Evolutionary conservation across 2,329 filamentous ascomycete genomes (phyloP).

Genomic region (Paecilomyces sp.): DNA sequence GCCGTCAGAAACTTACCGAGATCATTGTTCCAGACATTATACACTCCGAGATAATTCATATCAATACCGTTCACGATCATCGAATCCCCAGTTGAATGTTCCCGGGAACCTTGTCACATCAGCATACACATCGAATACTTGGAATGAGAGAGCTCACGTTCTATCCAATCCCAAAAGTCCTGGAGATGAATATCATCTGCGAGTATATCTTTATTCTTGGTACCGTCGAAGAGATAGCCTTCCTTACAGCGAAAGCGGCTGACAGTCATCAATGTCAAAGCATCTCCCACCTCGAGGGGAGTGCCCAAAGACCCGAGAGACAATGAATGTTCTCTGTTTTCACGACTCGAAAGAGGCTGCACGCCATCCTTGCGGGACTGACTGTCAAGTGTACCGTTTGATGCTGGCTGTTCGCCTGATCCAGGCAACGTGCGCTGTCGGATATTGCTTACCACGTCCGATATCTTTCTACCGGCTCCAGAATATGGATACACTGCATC

Average conservation of each 20-base stretch:
- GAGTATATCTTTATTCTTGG: conserved; percentile 49
- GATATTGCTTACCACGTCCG: conserved; percentile 22
- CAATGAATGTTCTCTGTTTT: conserved; percentile 28
- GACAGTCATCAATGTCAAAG: conserved; percentile 34
- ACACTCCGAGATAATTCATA: conserved; percentile 54
- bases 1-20: conserved; percentile 30
- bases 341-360: conserved; percentile 29
- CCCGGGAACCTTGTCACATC: conserved; percentile 28
- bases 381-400: conserved; percentile 3
- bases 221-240: conserved; percentile 47
- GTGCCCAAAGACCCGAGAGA: conserved; percentile 19
- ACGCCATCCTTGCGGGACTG: conserved; percentile 1
- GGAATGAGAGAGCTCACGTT: conserved; percentile 32
- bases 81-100: conserved; percentile 37
- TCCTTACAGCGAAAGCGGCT: conserved; percentile 45
- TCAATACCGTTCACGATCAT: conserved; percentile 53
- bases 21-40: conserved; percentile 52
- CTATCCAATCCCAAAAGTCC: conserved; percentile 53
- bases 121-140: conserved; percentile 4
- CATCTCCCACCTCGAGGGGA: conserved; percentile 29
- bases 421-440: conserved; percentile 15
- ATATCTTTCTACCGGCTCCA: conserved; percentile 18
- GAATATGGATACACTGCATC: conserved; percentile 23
- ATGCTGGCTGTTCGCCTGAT: conserved; percentile 7
- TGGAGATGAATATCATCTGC: conserved; percentile 50